Evolutionary conservation across 441 rosid species (phyloP), one percentile per base, ranked within the genome.

Genomic region (Metrosideros polymorpha): DNA sequence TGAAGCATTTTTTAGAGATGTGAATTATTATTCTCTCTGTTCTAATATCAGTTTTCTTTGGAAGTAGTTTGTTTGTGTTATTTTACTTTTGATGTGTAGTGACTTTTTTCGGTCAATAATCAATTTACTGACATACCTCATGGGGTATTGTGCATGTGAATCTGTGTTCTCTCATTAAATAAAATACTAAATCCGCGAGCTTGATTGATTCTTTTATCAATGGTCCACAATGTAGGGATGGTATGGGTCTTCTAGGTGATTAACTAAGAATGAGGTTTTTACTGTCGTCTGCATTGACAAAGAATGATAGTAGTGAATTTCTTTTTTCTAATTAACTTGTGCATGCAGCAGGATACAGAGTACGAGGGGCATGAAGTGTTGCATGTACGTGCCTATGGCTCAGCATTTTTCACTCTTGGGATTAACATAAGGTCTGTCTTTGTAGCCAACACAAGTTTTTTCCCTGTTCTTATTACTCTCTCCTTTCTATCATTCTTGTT

Each of bases 351-450:
- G 88, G 94, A 91, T 90, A 85, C 84, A 91, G 94, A 90, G 82
- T 84, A 49, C 54, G 92, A 91, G 89, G 95, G 94, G 84, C 98
- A 95, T 88, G 99, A 95, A 89, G 94, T 93, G 83, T 90, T 97
- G 51, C 86, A 91, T 42, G 96, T 96, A 84, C 97, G 99, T 86
- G 99, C 99, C 63, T 97, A 96, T 90, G 99, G 98, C 85, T 96
- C 97, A 51, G 93, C 96, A 51, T 98, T 90, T 92, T 94, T 98
- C 89, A 91, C 95, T 55, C 97, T 98, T 79, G 99, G 98, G 88
- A 94, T 98, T 84, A 96, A 97, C 90, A 93, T 96, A 93, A 94
- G 99, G 99, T 96, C 83, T 83, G 87, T 88, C 83, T 63, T 71
- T 87, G n/a, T 71, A 71, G 25, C 79, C 15, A 71, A 71, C 47